Evolutionary conservation across 345 rosid genomes (phyloP).

Genomic region (Noccaea caerulescens): DNA sequence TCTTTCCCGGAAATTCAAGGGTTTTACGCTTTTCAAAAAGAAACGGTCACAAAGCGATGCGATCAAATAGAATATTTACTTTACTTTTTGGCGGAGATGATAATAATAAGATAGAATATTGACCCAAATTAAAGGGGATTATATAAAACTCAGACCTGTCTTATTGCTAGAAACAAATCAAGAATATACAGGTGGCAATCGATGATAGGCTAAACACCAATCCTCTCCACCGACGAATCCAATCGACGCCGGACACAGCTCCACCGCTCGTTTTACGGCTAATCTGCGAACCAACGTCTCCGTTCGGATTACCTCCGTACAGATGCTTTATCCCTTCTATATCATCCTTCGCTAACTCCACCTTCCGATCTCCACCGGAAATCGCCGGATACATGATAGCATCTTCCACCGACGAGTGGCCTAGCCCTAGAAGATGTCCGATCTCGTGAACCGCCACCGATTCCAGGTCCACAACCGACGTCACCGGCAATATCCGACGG

Average conservation of each 20-base stretch:
- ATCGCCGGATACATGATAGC: slow-evolving; percentile 87
- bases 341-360: slow-evolving; percentile 64
- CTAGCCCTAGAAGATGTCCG: slow-evolving; percentile 84
- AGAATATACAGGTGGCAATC: slow-evolving; percentile 13
- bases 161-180: background rate
- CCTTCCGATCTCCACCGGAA: slow-evolving; percentile 62
- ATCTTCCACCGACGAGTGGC: slow-evolving; percentile 79
- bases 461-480: slow-evolving; percentile 74
- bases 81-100: background rate
- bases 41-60: no score
- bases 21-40: no score
- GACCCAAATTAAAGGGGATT: background rate
- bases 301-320: slow-evolving; percentile 73
- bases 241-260: background rate
- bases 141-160: background rate
- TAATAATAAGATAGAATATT: background rate
- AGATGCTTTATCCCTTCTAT: slow-evolving; percentile 63
- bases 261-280: slow-evolving; percentile 49
- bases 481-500: slow-evolving; percentile 30
- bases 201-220: slow-evolving; percentile 5
- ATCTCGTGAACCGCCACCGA: slow-evolving; percentile 94
- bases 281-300: slow-evolving; percentile 43
- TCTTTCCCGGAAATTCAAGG: no score
- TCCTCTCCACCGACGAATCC: slow-evolving; percentile 35
- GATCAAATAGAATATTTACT: slow-evolving; percentile 29